Evolutionary conservation across 108 stramenopile genomes (phyloP).

Genomic region (Aurantiochytrium sp.): DNA sequence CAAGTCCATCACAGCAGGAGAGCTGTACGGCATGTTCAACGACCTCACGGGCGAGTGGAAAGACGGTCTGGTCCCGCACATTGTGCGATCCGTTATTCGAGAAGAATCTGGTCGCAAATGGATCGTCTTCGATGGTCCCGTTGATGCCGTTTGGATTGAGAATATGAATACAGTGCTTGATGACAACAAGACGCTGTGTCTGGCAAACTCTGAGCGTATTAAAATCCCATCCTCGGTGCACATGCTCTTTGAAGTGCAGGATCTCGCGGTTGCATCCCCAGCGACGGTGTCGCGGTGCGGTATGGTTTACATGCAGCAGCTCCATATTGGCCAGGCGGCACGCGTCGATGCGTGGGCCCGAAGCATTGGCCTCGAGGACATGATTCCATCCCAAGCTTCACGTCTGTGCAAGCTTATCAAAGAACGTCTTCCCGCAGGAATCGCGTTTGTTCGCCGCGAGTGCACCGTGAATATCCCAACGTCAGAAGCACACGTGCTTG

Average conservation of each 20-base stretch:
- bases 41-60: constrained; percentile 56
- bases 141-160: constrained; percentile 64
- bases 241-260: constrained; percentile 62
- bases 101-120: constrained; percentile 46
- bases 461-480: constrained; percentile 30
- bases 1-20: constrained; percentile 55
- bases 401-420: constrained; percentile 27
- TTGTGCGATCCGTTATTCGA: constrained; percentile 45
- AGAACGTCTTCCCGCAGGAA: constrained; percentile 25
- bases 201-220: constrained; percentile 59
- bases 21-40: constrained; percentile 59
- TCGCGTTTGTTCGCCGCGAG: constrained; percentile 26
- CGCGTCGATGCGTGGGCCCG: constrained; percentile 24
- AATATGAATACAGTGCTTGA: constrained; percentile 67
- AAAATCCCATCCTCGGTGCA: constrained; percentile 49
- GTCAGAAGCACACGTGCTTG: constrained; percentile 31
- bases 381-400: constrained; percentile 22
- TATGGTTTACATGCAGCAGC: constrained; percentile 61
- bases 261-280: constrained; percentile 52
- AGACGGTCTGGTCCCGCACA: constrained; percentile 53
- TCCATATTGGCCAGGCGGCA: constrained; percentile 23
- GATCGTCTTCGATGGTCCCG: constrained; percentile 60
- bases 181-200: constrained; percentile 61
- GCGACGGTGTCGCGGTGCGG: constrained; percentile 65
- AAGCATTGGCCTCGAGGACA: neutral